Evolutionary conservation across 1,284 basidiomycete species (phyloP).

Genomic region (Cutaneotrichosporon cavernicola): DNA sequence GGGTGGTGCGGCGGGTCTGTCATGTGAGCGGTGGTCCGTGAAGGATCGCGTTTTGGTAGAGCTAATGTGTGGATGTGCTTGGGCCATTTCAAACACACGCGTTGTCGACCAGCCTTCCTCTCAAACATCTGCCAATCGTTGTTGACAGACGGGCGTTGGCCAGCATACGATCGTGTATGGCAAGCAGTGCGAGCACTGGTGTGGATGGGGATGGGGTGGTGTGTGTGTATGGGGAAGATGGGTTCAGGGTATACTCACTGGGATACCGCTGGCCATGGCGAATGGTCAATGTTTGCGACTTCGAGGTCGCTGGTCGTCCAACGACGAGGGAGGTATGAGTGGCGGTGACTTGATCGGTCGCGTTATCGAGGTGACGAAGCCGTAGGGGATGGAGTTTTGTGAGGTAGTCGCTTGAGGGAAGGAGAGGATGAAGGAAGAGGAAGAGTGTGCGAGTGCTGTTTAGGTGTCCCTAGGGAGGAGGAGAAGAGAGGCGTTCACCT

Average conservation of each 20-base stretch:
- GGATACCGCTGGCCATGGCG: slow-evolving; percentile 37
- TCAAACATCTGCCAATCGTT: neutral
- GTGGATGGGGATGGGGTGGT: neutral
- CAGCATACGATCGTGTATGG: neutral
- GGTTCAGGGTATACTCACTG: slow-evolving; percentile 25
- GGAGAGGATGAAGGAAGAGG: slow-evolving; percentile 13
- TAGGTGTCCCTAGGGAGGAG: neutral
- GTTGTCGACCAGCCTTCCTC: slow-evolving; percentile 4
- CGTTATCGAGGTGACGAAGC: neutral
- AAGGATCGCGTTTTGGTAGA: neutral
- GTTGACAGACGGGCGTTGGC: neutral
- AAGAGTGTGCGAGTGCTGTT: slow-evolving; percentile 9
- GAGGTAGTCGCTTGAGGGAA: neutral
- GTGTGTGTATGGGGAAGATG: neutral
- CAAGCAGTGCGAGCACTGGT: neutral
- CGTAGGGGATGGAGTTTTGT: neutral
- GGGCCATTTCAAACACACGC: slow-evolving; percentile 6
- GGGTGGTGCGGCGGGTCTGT: slow-evolving; percentile 45
- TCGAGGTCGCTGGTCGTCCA: neutral
- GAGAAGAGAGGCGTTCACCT: neutral
- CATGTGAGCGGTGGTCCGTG: slow-evolving; percentile 11
- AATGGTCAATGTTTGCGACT: slow-evolving; percentile 2
- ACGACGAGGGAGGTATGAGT: slow-evolving; percentile 10
- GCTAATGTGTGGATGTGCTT: neutral
- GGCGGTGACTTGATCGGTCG: slow-evolving; percentile 1